phyloP scores from a whole-genome alignment of 352 stramenopile species.

The Phytophthora multivora region DNA sequence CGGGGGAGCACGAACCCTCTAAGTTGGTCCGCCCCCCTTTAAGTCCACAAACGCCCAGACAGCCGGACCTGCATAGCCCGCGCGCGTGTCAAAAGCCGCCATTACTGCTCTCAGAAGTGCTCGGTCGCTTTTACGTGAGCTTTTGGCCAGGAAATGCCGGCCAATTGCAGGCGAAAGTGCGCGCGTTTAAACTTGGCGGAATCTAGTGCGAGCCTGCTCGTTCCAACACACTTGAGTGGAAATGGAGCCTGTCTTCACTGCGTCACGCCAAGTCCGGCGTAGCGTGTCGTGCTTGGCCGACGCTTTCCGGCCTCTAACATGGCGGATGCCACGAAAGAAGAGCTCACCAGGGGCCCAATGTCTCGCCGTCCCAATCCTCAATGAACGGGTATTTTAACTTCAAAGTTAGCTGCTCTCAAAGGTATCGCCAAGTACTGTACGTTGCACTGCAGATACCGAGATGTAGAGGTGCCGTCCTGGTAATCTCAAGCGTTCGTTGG shows the following conservation, averaged over 20 bases:
- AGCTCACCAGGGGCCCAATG: neutral
- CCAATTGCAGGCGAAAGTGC: slow-evolving; percentile 4
- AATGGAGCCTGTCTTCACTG: slow-evolving; percentile 8
- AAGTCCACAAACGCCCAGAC: slow-evolving; percentile 18
- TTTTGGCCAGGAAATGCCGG: slow-evolving; percentile 28
- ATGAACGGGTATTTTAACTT: slow-evolving; percentile 6
- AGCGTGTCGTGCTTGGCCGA: slow-evolving; percentile 1
- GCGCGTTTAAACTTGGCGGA: neutral
- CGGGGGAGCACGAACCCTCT: slow-evolving; percentile 5
- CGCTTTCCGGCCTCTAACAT: slow-evolving; percentile 9
- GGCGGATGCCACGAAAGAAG: slow-evolving; percentile 27
- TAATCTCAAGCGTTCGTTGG: slow-evolving; percentile 32
- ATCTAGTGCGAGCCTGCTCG: slow-evolving; percentile 9
- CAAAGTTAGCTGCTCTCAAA: neutral
- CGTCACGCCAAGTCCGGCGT: slow-evolving; percentile 31
- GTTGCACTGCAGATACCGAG: neutral
- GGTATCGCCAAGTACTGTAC: slow-evolving; percentile 15
- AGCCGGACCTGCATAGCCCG: slow-evolving; percentile 25
- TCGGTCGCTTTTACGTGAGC: slow-evolving; percentile 24
- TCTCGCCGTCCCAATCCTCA: slow-evolving; percentile 13
- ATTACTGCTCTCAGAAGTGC: slow-evolving; percentile 30
- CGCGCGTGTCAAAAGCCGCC: slow-evolving; percentile 34
- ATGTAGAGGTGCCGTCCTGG: slow-evolving; percentile 35
- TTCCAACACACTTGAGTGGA: slow-evolving; percentile 22
- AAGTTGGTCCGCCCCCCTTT: slow-evolving; percentile 19